Conservation (phyloP, 2,329 filamentous ascomycete species). For the Orbilia oligospora region DNA sequence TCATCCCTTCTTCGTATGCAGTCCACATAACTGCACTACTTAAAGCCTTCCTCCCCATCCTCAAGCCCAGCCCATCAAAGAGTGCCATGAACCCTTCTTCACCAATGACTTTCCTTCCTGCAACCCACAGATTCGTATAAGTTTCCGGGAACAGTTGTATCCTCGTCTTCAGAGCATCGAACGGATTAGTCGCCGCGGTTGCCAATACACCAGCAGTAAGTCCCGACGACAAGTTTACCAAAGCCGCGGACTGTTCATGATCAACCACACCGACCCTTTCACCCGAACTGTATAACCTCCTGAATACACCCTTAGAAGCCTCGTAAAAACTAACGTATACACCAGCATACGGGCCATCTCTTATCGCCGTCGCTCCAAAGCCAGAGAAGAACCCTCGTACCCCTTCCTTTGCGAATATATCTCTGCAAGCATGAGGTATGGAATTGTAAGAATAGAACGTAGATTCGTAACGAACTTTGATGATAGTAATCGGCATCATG, state of each 20-base stretch:
- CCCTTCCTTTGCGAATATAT: slow-evolving; percentile 82
- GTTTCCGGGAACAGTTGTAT: slow-evolving; percentile 88
- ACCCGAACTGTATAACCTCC: slow-evolving; percentile 64
- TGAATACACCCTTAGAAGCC: slow-evolving; percentile 78
- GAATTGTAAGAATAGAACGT: slow-evolving; percentile 87
- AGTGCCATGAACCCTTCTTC: slow-evolving; percentile 86
- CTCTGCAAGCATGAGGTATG: slow-evolving; percentile 78
- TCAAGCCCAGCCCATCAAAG: slow-evolving; percentile 86
- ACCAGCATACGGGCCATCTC: slow-evolving; percentile 96
- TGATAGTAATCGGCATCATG: slow-evolving; percentile 94
- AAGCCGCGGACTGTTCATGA: slow-evolving; percentile 70
- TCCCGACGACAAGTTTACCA: slow-evolving; percentile 88
- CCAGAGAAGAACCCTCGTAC: slow-evolving; percentile 89
- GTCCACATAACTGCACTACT: slow-evolving; percentile 98
- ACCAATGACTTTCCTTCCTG: slow-evolving; percentile 80
- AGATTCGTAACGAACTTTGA: slow-evolving; percentile 96
- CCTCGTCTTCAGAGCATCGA: slow-evolving; percentile 95
- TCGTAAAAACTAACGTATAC: slow-evolving; percentile 97
- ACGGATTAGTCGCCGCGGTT: slow-evolving; percentile 92
- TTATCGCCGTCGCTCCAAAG: slow-evolving; percentile 90
- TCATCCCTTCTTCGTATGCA: slow-evolving; percentile 78
- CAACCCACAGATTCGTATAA: slow-evolving; percentile 86
- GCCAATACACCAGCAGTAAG: slow-evolving; percentile 84
- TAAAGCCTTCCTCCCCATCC: slow-evolving; percentile 91
- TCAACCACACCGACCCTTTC: slow-evolving; percentile 42